Percentiles rank a stretch among this genome's conserved stretches.
Conservation (phyloP, 2,329 filamentous ascomycete species). For the Scedosporium apiospermum region DNA sequence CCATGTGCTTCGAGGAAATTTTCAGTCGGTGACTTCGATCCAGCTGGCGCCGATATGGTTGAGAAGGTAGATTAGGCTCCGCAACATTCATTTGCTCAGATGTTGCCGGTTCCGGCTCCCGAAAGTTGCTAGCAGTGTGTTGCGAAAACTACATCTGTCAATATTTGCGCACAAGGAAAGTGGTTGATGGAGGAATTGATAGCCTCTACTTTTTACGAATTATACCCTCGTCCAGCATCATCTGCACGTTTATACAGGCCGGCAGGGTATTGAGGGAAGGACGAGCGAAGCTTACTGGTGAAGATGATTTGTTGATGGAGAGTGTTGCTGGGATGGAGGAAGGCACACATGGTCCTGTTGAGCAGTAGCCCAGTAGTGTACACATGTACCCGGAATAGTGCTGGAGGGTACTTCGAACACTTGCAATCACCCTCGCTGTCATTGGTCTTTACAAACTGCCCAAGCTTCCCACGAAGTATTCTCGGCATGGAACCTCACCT, state of each 20-base stretch:
- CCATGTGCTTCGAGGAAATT: slow-evolving; percentile 1
- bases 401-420: background rate
- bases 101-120: background rate
- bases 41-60: background rate
- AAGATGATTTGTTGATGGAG: too few relatives aligned
- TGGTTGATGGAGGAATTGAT: too few relatives aligned
- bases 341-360: too few relatives aligned
- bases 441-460: background rate
- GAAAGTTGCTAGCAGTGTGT: background rate
- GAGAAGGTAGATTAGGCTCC: background rate
- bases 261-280: too few relatives aligned
- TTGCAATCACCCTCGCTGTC: background rate
- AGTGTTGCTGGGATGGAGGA: too few relatives aligned
- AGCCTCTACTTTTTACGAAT: too few relatives aligned
- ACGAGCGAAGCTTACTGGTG: too few relatives aligned
- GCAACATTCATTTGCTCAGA: background rate
- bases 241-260: too few relatives aligned
- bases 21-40: background rate
- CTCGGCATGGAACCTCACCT: background rate
- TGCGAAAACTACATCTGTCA: background rate
- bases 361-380: too few relatives aligned
- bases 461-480: background rate
- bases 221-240: too few relatives aligned
- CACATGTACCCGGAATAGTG: too few relatives aligned
- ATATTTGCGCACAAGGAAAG: background rate